Base-by-base conservation (phyloP, 1,284 basidiomycete genomes). In the Irpex sp. region DNA sequence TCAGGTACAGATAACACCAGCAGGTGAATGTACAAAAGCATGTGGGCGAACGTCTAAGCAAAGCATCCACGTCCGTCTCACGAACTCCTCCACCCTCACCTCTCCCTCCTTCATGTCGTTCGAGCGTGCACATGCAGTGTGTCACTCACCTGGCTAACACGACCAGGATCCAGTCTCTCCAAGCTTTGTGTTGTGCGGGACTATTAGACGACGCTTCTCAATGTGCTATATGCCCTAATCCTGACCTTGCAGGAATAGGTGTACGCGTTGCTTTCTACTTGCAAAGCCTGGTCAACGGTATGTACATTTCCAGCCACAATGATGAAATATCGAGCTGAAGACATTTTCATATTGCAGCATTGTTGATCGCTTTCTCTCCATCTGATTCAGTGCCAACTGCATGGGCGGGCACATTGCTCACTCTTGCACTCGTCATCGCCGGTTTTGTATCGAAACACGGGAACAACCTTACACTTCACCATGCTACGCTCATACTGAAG, bases 361-460 rank as follows among this genome's bases (percentile, higher is more conserved):
- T 72, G 6, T 63, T 73, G 4, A 69, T 73, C 6, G 61, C 69
- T 6, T 64, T 73, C 21, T 73, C 71, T 7, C 68, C 68, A 0
- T 60, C 66, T 28, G 71, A 73, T 48, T 69, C 71, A 1, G 68
- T 70, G 4, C 65, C 71, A 1, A 72, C 67, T 36, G 67, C 71
- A 21, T 73, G 71, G 71, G 70, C 70, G 2, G 66, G 69, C 2
- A 70, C 71, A 7, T 62, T 73, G 14, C 64, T 73, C 10, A 73
- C 71, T 6, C 64, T 62, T 4, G 63, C 69, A 2, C 67, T 73
- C 28, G 65, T 73, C 21, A 69, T 73, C 28, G 71, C 70, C 18
- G 68, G 69, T 19, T 67, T 73, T 53, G 69, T 71, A 4, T 67
- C 67, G 63, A 72, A 72, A 52, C 52, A 55, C 9, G 21, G 58